Evolutionary conservation across 352 stramenopile species (phyloP), one percentile per base, ranked within the genome.

Genomic region (Globisporangium okanoganense): DNA sequence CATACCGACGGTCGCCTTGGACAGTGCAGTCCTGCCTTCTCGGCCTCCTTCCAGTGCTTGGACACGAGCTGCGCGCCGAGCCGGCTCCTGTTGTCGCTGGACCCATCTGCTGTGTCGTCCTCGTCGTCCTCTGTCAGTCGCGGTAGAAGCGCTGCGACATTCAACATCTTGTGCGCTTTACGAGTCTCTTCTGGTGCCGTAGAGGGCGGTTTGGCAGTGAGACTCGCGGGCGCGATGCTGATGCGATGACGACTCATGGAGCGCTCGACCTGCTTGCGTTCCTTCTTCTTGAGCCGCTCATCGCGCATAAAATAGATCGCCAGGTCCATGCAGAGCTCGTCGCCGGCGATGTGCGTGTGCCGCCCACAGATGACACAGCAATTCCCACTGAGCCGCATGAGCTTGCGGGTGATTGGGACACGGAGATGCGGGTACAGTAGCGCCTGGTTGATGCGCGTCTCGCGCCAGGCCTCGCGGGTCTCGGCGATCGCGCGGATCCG

Each of bases 381-480:
- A 45, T 95, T 95, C 25, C 77, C 82, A 56, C 83, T 93, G 5
- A 92, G 67, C 5, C 85, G 79, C 85, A 94, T 93, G 64, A 93
- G 82, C 62, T 92, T 92, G 47, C 82, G 75, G 25, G 83, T 92
- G 63, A 92, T 89, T 14, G 82, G 79, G 20, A 92, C 76, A 27
- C 78, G 80, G 48, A 91, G 57, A 44, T 82, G 77, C 24, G 85
- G 81, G 51, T 92, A 90, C 44, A 74, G 53, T 50, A 89, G 65
- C 8, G 83, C 82, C 55, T 93, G 83, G 35, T 85, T 68, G 31
- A 94, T 70, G 22, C 85, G 81, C 1, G 83, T 90, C 59, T 95
- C 81, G 14, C 83, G 75, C 83, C 85, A 93, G 25, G 66, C 78
- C 25, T 90, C 79, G 4, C 85, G 79, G 33, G 78, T 71, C 47